Evolutionary conservation across 257 asterid species (phyloP).

Genomic region (Gentiana straminea): DNA sequence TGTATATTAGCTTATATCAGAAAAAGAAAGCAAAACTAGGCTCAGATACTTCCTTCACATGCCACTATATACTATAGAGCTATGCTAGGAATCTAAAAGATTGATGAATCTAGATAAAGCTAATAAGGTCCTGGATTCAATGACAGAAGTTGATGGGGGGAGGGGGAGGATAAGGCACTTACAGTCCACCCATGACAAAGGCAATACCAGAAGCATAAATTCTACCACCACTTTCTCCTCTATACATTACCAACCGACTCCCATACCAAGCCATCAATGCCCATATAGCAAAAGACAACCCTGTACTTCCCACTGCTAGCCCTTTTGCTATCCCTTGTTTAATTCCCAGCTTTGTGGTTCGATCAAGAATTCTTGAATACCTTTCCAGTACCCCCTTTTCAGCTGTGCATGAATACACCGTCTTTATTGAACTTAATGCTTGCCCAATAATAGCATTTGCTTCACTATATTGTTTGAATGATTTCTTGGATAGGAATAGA

Average conservation of each 20-base stretch:
- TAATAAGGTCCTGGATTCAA: no score
- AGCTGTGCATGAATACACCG: constrained; percentile 77
- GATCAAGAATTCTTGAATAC: constrained; percentile 42
- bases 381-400: constrained; percentile 55
- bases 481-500: constrained; percentile 32
- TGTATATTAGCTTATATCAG: not conserved
- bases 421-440: constrained; percentile 69
- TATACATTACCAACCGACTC: constrained; percentile 59
- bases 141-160: no score
- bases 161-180: constrained; percentile 15
- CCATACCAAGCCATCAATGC: constrained; percentile 94
- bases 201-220: constrained; percentile 70
- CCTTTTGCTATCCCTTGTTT: constrained; percentile 83
- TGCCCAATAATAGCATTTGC: constrained; percentile 60
- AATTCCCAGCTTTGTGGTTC: constrained; percentile 53
- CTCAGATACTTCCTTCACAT: no score
- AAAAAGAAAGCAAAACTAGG: not conserved
- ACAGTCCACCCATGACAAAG: constrained; percentile 85
- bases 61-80: not conserved
- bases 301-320: constrained; percentile 68
- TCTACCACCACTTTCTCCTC: constrained; percentile 77
- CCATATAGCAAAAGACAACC: constrained; percentile 79
- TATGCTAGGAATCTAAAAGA: no score
- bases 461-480: constrained; percentile 52
- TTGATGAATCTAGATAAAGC: no score